Evolutionary conservation across 768 basidiomycete genomes (phyloP).

Genomic region (Omphalotus guepiniiformis): DNA sequence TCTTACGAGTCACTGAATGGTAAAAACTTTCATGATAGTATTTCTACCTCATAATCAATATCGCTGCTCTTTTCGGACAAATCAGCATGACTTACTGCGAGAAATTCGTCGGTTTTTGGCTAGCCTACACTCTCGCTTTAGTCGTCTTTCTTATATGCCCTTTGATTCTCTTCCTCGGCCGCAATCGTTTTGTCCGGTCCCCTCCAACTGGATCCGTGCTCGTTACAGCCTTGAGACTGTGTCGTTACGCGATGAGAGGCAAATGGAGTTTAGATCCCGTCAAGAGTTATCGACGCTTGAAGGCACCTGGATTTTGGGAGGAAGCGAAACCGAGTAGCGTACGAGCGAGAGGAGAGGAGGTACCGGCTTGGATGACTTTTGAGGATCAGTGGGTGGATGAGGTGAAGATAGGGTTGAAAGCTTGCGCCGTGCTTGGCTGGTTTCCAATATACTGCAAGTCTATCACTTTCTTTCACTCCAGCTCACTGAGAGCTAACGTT

Average conservation of each 20-base stretch:
- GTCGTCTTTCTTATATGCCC: slow-evolving; percentile 57
- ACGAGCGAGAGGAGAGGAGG: slow-evolving; percentile 36
- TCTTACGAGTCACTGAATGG: too few species aligned
- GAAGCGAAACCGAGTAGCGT: slow-evolving; percentile 57
- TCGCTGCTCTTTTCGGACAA: slow-evolving; percentile 67
- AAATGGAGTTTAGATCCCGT: slow-evolving; percentile 56
- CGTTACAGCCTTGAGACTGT: slow-evolving; percentile 41
- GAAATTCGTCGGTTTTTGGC: slow-evolving; percentile 64
- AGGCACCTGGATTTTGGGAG: slow-evolving; percentile 68
- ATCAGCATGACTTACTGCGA: slow-evolving; percentile 68
- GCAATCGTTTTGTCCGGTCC: slow-evolving; percentile 47
- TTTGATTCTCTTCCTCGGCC: slow-evolving; percentile 50
- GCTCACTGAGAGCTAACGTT: neutral
- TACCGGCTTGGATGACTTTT: slow-evolving; percentile 69
- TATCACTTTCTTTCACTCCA: neutral
- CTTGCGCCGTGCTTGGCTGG: slow-evolving; percentile 56
- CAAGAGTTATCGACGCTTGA: slow-evolving; percentile 42
- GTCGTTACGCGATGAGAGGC: slow-evolving; percentile 40
- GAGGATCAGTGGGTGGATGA: slow-evolving; percentile 81
- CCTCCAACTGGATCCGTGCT: slow-evolving; percentile 65
- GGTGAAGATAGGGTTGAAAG: slow-evolving; percentile 65
- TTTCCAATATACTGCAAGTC: slow-evolving; percentile 63
- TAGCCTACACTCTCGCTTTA: slow-evolving; percentile 62
- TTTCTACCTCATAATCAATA: slow-evolving; percentile 70
- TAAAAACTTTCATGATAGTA: slow-evolving; percentile 32